phyloP scores from a whole-genome alignment of 2,329 filamentous ascomycete genomes.

The Fusarium nodosum region DNA sequence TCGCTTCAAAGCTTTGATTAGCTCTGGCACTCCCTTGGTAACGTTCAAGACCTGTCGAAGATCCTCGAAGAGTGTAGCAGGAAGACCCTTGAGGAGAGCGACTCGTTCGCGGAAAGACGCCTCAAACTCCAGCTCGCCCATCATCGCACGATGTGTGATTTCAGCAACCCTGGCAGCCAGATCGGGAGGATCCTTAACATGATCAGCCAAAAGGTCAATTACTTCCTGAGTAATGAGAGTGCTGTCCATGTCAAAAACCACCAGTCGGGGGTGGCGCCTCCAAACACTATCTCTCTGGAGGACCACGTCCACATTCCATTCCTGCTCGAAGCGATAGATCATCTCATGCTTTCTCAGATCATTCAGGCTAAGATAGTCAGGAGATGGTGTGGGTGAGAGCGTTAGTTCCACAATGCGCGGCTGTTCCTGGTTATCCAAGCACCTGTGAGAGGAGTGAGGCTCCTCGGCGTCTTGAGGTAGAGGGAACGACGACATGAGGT shows the following conservation, averaged over 20 bases:
- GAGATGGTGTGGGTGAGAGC: slow-evolving; percentile 70
- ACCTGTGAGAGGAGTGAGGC: slow-evolving; percentile 72
- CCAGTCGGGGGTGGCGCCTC: slow-evolving; percentile 84
- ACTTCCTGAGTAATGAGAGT: slow-evolving; percentile 98
- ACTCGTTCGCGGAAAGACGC: slow-evolving; percentile 85
- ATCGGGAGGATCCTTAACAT: slow-evolving; percentile 75
- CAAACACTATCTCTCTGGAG: slow-evolving; percentile 81
- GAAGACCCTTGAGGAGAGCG: slow-evolving; percentile 82
- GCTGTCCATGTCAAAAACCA: slow-evolving; percentile 99
- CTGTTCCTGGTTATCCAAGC: slow-evolving; percentile 71
- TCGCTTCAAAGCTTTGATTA: slow-evolving; percentile 80
- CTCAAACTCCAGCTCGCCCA: slow-evolving; percentile 94
- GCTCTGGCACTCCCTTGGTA: slow-evolving; percentile 81
- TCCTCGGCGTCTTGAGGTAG: slow-evolving; percentile 65
- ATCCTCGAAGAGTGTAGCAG: slow-evolving; percentile 81
- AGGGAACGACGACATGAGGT: slow-evolving; percentile 74
- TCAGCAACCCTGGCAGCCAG: slow-evolving; percentile 85
- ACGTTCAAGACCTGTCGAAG: slow-evolving; percentile 82
- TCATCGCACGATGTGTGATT: slow-evolving; percentile 95
- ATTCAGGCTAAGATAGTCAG: slow-evolving; percentile 73
- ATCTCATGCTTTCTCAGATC: slow-evolving; percentile 85
- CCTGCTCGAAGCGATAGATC: slow-evolving; percentile 85
- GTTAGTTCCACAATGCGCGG: slow-evolving; percentile 76
- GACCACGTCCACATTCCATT: slow-evolving; percentile 89
- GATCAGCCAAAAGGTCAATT: slow-evolving; percentile 92